Conservation (phyloP, 163 green algal species). For the Prototheca stagnorum region DNA sequence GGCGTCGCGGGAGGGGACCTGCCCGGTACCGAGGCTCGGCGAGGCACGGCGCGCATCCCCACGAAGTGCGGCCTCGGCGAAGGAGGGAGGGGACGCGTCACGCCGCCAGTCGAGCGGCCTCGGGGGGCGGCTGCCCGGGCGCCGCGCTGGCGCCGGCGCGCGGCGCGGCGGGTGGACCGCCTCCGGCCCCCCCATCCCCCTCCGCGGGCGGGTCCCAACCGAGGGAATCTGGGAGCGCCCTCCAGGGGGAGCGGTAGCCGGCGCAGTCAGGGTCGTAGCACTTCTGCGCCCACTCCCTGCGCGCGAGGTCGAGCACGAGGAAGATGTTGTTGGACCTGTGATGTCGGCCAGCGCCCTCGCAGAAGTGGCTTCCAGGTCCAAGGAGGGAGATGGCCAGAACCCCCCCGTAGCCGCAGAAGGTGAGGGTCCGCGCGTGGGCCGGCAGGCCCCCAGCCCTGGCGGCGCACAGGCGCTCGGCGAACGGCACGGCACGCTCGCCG, state of each 20-base stretch:
- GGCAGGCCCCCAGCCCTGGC: conserved; percentile 1
- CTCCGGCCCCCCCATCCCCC: no score
- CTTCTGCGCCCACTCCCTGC: conserved; percentile 36
- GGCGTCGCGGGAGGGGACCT: no score
- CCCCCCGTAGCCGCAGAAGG: conserved; percentile 37
- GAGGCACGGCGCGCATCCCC: no score
- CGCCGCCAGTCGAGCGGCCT: no score
- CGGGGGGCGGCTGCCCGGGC: no score
- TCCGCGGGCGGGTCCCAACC: no score
- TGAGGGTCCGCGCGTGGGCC: conserved; percentile 35
- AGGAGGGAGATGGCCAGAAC: conserved; percentile 38
- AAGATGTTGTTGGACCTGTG: conserved; percentile 60
- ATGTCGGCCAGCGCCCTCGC: conserved; percentile 17
- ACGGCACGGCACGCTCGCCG: conserved; percentile 14
- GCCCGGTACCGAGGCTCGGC: no score
- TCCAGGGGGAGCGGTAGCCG: conserved; percentile 13
- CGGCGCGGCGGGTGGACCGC: no score
- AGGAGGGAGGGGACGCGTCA: no score
- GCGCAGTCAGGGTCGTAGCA: conserved; percentile 62
- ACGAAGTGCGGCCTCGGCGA: no score
- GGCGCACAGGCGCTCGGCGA: conserved; percentile 13
- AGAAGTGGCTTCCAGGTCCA: conserved; percentile 32
- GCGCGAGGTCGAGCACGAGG: conserved; percentile 23
- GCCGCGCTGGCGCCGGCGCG: no score
- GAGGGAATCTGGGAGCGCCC: no score